Base-by-base conservation (phyloP, 73 alveolate genomes). In the Symbiodinium natans region DNA sequence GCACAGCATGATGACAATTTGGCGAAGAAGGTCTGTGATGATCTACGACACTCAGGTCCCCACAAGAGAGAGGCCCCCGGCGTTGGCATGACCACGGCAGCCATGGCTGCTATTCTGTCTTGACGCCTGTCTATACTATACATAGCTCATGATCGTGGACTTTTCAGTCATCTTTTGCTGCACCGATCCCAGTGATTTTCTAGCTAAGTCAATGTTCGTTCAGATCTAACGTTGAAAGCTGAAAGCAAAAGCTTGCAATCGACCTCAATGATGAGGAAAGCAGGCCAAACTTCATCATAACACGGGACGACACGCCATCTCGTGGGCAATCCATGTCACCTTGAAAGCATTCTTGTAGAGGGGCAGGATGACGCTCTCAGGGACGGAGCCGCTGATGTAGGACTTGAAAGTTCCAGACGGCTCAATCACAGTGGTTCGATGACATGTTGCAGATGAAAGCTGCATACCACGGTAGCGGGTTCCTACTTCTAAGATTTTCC, bases 371-470 rank as follows among this genome's bases (percentile, higher is more conserved):
- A 92, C 90, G 17, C 90, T 74, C 98, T 92, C 98, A 23, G 98
- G 98, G 90, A 92, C 98, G 36, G 98, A 92, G 90, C 98, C 98
- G 80, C 90, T 74, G 98, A 92, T 92, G 98, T 92, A 92, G 77
- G 98, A 92, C 98, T 92, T 73, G 98, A 46, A 56, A 34, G 38
- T 13, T 10, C n/a, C n/a, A n/a, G n/a, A n/a, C n/a, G 38, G 84
- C 27, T 19, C 25, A 34, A 41, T 40, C 15, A 6, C 68, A 11
- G 29, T 84, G 38, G 93, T 17, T 41, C 36, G 23, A 38, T 4
- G 41, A 7, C 75, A 2, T 11, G n/a, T 5, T 19, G 63, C 36
- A 39, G n/a, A 82, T 41, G 31, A 82, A 13, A 36, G 27, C 23
- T 82, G 39, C 25, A 82, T 82, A 3, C 8, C 29, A 74, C 31